phyloP scores from a whole-genome alignment of 768 basidiomycete genomes.

The Termitomyces sp. region DNA sequence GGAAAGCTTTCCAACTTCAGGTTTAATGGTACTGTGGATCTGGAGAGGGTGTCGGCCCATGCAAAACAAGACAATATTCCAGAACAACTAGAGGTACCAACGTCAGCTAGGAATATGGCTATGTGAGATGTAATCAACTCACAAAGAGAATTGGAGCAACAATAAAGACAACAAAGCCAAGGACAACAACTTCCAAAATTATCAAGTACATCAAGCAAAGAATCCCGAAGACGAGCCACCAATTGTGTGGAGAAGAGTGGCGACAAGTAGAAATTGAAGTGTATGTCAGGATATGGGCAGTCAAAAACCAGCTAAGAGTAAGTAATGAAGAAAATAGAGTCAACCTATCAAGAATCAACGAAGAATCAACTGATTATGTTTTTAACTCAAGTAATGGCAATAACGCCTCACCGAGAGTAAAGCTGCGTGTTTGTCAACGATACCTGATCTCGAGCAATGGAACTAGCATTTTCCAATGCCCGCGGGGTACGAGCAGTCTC shows the following conservation, averaged over 20 bases:
- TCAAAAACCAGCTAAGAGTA: slow-evolving; percentile 80
- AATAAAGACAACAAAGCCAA: slow-evolving; percentile 76
- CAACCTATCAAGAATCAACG: slow-evolving; percentile 35
- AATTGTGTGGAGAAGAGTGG: slow-evolving; percentile 70
- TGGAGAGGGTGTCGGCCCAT: slow-evolving; percentile 79
- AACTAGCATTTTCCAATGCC: slow-evolving; percentile 1
- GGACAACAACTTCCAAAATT: slow-evolving; percentile 62
- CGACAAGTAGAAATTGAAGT: slow-evolving; percentile 75
- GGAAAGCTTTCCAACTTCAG: slow-evolving; percentile 74
- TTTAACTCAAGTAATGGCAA: slow-evolving; percentile 21
- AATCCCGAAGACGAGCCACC: slow-evolving; percentile 85
- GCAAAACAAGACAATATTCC: slow-evolving; percentile 77
- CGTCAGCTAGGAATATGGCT: background rate
- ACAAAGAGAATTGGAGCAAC: slow-evolving; percentile 79
- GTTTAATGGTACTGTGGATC: slow-evolving; percentile 68
- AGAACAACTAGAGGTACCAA: slow-evolving; percentile 49
- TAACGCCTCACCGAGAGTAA: slow-evolving; percentile 38
- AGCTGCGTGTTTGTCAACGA: slow-evolving; percentile 21
- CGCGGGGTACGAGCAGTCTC: slow-evolving; percentile 1
- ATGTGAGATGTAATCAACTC: slow-evolving; percentile 26
- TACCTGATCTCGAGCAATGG: slow-evolving; percentile 1
- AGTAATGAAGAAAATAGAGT: slow-evolving; percentile 64
- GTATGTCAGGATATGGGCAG: slow-evolving; percentile 77
- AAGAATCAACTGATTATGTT: background rate
- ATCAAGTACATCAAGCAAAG: slow-evolving; percentile 78